Conservation (phyloP, 768 basidiomycete species). For the Hortiboletus campestris region DNA sequence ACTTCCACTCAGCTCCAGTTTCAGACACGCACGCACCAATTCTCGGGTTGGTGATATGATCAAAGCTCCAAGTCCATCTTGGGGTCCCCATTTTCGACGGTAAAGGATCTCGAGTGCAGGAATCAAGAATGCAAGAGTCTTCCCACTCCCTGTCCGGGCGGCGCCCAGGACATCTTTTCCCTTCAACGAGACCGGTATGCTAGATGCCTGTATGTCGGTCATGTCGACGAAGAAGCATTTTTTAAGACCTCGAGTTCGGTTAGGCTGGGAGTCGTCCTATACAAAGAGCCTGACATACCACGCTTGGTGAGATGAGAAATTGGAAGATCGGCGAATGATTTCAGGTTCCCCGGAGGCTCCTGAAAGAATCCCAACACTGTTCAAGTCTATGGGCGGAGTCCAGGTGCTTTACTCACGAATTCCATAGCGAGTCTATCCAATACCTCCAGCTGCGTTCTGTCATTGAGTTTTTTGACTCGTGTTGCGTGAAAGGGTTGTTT, state of each 20-base stretch:
- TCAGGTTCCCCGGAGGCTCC: slow-evolving; percentile 49
- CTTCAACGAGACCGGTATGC: slow-evolving; percentile 59
- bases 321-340: slow-evolving; percentile 68
- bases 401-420: slow-evolving; percentile 44
- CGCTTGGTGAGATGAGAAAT: slow-evolving; percentile 74
- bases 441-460: slow-evolving; percentile 49
- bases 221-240: slow-evolving; percentile 83
- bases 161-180: slow-evolving; percentile 68
- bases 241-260: slow-evolving; percentile 62
- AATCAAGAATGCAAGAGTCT: slow-evolving; percentile 71
- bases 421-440: slow-evolving; percentile 48
- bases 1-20: neutral
- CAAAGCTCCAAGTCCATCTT: slow-evolving; percentile 80
- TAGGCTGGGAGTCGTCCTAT: neutral
- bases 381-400: neutral
- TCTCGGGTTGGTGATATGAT: slow-evolving; percentile 95
- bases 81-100: slow-evolving; percentile 66
- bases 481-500: slow-evolving; percentile 12
- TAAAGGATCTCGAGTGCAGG: slow-evolving; percentile 66
- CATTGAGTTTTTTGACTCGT: slow-evolving; percentile 43
- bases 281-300: slow-evolving; percentile 39
- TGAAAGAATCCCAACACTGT: slow-evolving; percentile 29
- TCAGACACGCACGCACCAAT: slow-evolving; percentile 62
- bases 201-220: slow-evolving; percentile 73
- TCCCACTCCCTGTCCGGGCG: slow-evolving; percentile 70